Conservation (phyloP, 1,284 basidiomycete species). For the Malassezia caprae region DNA sequence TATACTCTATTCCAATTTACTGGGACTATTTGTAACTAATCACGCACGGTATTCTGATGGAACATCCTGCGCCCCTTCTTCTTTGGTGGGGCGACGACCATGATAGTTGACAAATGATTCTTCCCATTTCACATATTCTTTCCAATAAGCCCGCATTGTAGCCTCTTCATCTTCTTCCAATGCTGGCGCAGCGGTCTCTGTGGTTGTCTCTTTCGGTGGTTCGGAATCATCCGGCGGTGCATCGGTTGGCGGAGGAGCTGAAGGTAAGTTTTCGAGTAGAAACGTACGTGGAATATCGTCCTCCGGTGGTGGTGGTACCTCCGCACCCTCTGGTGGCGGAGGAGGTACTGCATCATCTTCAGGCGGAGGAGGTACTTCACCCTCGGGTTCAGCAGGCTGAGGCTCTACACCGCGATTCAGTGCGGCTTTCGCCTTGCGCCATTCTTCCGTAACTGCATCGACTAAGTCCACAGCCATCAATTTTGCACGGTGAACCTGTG, state of each 20-base stretch:
- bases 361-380: conserved; percentile 7
- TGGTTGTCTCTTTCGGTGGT: conserved; percentile 3
- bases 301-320: conserved; percentile 16
- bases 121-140: conserved; percentile 44
- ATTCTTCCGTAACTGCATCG: conserved; percentile 38
- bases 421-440: conserved; percentile 34
- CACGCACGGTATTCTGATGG: conserved; percentile 34
- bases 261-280: background rate
- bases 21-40: background rate
- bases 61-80: conserved; percentile 44
- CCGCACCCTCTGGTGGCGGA: conserved; percentile 10
- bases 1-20: background rate
- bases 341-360: conserved; percentile 2
- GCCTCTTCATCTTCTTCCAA: conserved; percentile 28
- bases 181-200: conserved; percentile 10
- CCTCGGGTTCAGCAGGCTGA: background rate
- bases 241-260: conserved; percentile 7
- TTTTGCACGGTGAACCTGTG: conserved; percentile 32
- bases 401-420: conserved; percentile 11
- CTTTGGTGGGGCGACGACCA: conserved; percentile 34
- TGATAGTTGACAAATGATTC: conserved; percentile 41
- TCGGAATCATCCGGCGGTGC: conserved; percentile 2
- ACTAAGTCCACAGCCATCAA: conserved; percentile 36
- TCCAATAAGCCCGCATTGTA: conserved; percentile 44
- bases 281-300: conserved; percentile 15